These are phyloP conservation scores for Gossypium bickii DNA, from an alignment of 345 rosid genomes.

Conservation along the genomic window DNA sequence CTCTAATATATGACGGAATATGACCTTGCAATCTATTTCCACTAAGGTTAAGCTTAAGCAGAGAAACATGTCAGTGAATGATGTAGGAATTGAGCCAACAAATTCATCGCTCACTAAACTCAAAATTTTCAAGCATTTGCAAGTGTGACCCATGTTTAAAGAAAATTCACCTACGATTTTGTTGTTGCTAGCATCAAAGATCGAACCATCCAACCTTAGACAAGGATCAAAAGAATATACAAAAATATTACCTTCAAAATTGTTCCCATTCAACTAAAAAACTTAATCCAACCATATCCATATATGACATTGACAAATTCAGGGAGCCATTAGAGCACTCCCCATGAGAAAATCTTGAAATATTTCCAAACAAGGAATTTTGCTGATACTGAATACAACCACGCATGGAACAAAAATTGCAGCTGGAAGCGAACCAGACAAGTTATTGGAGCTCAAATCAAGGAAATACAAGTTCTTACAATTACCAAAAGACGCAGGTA, in stretches of 20 bases:
- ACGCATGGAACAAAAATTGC: not conserved
- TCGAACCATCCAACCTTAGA: conserved; percentile 3
- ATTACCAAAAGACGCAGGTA: not conserved
- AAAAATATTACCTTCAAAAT: not conserved
- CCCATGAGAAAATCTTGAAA: not conserved
- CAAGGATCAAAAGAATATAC: conserved; percentile 3
- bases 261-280: conserved; percentile 4
- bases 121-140: not conserved
- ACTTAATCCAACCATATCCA: conserved; percentile 28
- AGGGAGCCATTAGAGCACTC: not conserved
- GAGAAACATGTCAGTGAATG: not conserved
- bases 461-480: not conserved
- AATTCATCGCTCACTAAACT: not conserved
- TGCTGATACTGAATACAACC: not conserved
- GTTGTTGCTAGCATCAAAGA: conserved; percentile 1
- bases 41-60: not conserved
- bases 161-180: not conserved
- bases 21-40: not conserved
- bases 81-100: not conserved
- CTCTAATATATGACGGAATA: not conserved
- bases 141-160: not conserved
- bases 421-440: not conserved
- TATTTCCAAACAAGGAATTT: not conserved
- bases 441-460: conserved; percentile 7
- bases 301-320: not conserved